Evolutionary conservation across 805 yeast genomes (phyloP), one percentile per base, ranked within the genome.

Genomic region (Cyberlindnera meyerae): DNA sequence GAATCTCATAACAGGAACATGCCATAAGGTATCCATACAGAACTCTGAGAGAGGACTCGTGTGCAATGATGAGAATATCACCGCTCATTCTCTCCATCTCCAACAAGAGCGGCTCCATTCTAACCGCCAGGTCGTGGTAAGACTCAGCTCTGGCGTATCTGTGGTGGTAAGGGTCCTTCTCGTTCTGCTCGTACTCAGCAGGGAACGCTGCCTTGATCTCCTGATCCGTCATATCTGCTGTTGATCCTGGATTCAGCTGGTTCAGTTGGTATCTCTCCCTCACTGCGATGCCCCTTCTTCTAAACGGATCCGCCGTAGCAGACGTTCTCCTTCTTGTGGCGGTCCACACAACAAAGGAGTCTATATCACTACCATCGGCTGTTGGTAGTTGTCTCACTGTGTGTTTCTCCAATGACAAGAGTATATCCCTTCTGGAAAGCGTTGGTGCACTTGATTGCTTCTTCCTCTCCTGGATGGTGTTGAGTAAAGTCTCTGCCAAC

Each of bases 1-100:
- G 97, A 40, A 93, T 87, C 49, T 89, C 97, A 43, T 71, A 70
- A 49, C 93, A 84, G 3, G 90, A 76, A 47, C 86, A 80, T 6
- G 96, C 93, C 96, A 93, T 86, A 51, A 90, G 68, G 61, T 93
- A 93, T 4, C 97, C 98, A 53, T 88, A 93, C 35, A 93, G 72
- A 5, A 93, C 96, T 42, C 89, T 70, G 45, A 94, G 70, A 3
- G 93, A 82, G 1, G 95, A 77, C 52, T 90, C 97, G 57, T 93
- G 97, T 1, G 96, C 97, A 48, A 93, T 83, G 42, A 93, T 82
- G 47, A 93, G 66, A 12, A 93, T 73, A 56, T 88, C 96, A 15
- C 87, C 85, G 36, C 85, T 75, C 74, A 83, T 80, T 49, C 97
- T 74, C 60, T 93, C 99, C 78, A 93, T 81, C 60, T 93, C 97